Evolutionary conservation across 306 rosid genomes (phyloP), one percentile per base, ranked within the genome.

Genomic region (Cercis canadensis): DNA sequence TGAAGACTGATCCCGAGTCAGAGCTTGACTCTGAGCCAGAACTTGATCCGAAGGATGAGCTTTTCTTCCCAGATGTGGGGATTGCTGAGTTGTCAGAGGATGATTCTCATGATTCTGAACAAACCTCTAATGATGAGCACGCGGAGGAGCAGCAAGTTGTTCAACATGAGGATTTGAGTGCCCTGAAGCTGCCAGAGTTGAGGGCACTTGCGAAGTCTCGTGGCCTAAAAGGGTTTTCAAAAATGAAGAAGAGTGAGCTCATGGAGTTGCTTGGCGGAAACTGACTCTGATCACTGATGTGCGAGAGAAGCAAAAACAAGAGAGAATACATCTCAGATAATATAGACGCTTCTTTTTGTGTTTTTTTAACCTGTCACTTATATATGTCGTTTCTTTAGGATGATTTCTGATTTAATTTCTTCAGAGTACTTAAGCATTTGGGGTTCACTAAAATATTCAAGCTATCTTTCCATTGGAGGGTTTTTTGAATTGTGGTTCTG

Each of bases 171-270:
- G 90, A 94, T 72, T 86, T 89, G 80, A 85, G 78, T 73, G 81
- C 84, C 13, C 65, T 85, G 75, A 94, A 94, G 80, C 75, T 94
- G 16, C 36, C 87, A 13, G 97, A 94, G 65, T 86, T 94, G 68
- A 84, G 92, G 84, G 88, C 87, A 56, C 80, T 91, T 12, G 99
- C 99, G 1, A 94, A 94, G 71, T 78, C 97, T 61, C 92, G 85
- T 5, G 96, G 97, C 19, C 2, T 87, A 44, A 87, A 86, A 85
- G 92, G 99, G 70, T 87, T 76, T 81, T 91, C 99, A 21, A 94
- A 89, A 78, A 76, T 91, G 92, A 91, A 91, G 96, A 94, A 94
- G 78, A 75, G 72, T 8, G 96, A 87, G 55, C 96, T 94, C 16
- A 17, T 84, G 74, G 89, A 83, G 62, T 76, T 94, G 83, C 89